Evolutionary conservation across 192 early-diverging fungal species (phyloP), one percentile per base, ranked within the genome.

Genomic region (Allomyces arbusculus): DNA sequence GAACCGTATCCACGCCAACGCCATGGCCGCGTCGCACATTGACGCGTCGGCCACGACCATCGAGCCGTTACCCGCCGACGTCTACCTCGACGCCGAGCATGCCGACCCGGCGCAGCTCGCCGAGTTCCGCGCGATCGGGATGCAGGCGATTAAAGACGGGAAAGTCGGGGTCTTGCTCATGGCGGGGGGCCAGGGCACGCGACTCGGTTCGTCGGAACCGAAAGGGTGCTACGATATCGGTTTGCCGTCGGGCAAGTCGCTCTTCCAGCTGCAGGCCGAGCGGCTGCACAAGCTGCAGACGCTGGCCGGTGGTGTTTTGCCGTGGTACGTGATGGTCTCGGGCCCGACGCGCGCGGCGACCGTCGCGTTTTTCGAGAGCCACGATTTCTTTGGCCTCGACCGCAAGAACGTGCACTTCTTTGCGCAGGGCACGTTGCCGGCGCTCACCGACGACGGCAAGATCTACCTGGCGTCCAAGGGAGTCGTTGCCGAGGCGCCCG

Each of bases 311-410:
- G 69, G 66, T 61, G 33, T 40, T 3, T 92, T 98, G 65, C 93
- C 95, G 10, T 98, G 94, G 94, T 94, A 94, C 73, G 84, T 99
- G 69, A 99, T 99, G 95, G 94, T 92, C 62, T 92, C 90, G 50
- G 94, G 89, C 14, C 95, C 95, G 20, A 99, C 95, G 24, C 80
- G 86, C 64, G 75, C 65, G 0, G 84, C 90, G 19, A 95, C 94
- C 20, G 80, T 82, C 61, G 64, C 72, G 20, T 89, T 84, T 75
- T 99, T 99, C 76, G 78, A 82, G 64, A 72, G 88, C 44, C 64
- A 90, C 72, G 73, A 82, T 62, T 97, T 81, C 79, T 99, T 95
- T 86, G 95, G 95, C 23, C 75, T 99, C 44, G 74, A 84, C 50
- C 67, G 73, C 40, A 78, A 86, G 61, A 93, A 99, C 71, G 87